Evolutionary conservation across 208 protist genomes (phyloP).

Genomic region (Zelonia costaricensis): DNA sequence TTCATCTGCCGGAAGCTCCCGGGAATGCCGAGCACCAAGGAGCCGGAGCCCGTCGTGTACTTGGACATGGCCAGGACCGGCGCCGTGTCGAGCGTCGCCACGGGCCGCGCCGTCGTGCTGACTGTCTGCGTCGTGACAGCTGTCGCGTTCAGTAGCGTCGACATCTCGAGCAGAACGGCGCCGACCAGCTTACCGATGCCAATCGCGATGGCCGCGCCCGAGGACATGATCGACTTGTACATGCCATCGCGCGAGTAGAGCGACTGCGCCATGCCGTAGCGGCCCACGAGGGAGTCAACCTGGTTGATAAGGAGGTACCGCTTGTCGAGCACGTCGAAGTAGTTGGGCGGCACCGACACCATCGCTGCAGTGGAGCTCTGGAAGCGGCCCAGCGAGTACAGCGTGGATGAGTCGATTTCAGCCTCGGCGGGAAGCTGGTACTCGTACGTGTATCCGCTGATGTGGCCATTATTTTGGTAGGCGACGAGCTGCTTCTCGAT

Average conservation of each 20-base stretch:
- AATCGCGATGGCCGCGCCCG: constrained; percentile 19
- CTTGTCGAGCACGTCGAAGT: constrained; percentile 50
- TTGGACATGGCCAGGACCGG: constrained; percentile 26
- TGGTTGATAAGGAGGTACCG: constrained; percentile 36
- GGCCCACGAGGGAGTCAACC: constrained; percentile 9
- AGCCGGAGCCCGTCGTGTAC: constrained; percentile 13
- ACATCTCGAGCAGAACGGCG: neutral
- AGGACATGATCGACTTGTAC: constrained; percentile 48
- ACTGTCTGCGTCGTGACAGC: neutral
- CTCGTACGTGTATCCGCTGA: constrained; percentile 23
- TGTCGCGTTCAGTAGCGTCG: neutral
- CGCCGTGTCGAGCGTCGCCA: constrained; percentile 27
- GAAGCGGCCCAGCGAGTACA: constrained; percentile 46
- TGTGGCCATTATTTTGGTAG: neutral
- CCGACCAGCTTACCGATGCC: constrained; percentile 16
- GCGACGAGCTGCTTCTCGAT: constrained; percentile 9
- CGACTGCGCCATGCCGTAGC: constrained; percentile 40
- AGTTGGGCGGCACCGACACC: constrained; percentile 51
- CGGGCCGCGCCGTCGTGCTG: constrained; percentile 4
- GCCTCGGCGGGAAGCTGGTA: neutral
- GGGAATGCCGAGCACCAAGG: constrained; percentile 23
- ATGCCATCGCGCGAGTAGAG: constrained; percentile 44
- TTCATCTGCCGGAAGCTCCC: constrained; percentile 4
- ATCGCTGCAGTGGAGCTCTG: constrained; percentile 3
- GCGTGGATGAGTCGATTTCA: neutral